Evolutionary conservation across 2,329 filamentous ascomycete species (phyloP).

Genomic region (Pseudonectria buxi): DNA sequence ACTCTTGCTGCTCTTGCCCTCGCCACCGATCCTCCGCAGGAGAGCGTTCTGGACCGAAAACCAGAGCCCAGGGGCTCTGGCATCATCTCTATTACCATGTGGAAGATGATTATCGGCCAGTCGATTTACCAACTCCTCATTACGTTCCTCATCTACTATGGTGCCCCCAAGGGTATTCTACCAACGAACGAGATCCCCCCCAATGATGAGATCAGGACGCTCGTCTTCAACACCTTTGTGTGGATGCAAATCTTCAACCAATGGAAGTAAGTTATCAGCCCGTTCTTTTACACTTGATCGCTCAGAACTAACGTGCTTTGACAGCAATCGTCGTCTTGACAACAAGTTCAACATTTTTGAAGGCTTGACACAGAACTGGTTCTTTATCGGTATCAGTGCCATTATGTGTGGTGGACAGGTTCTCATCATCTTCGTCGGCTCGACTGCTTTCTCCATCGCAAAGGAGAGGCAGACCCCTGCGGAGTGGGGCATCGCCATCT

Average conservation of each 20-base stretch:
- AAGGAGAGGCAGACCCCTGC: conserved; percentile 53
- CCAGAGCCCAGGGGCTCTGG: conserved; percentile 50
- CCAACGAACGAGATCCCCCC: conserved; percentile 36
- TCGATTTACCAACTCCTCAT: conserved; percentile 79
- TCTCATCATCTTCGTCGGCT: conserved; percentile 84
- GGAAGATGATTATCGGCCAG: conserved; percentile 98
- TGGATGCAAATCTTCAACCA: conserved; percentile 99
- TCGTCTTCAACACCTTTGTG: conserved; percentile 97
- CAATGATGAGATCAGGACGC: conserved; percentile 56
- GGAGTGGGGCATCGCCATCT: conserved; percentile 83
- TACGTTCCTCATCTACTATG: conserved; percentile 79
- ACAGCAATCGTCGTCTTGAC: conserved; percentile 80
- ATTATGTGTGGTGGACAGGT: conserved; percentile 87
- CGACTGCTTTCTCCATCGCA: conserved; percentile 69
- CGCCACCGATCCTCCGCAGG: conserved; percentile 82
- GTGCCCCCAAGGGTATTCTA: conserved; percentile 36
- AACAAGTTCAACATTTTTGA: conserved; percentile 96
- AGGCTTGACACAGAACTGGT: conserved; percentile 74
- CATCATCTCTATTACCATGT: conserved; percentile 85
- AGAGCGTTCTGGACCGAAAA: conserved; percentile 72
- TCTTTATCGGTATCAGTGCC: conserved; percentile 79
- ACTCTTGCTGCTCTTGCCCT: conserved; percentile 85
- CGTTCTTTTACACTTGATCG: not conserved
- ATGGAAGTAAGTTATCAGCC: conserved; percentile 65
- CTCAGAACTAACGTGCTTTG: conserved; percentile 9